Conservation (phyloP, 2,329 filamentous ascomycete genomes). For the Cadophora sp. region DNA sequence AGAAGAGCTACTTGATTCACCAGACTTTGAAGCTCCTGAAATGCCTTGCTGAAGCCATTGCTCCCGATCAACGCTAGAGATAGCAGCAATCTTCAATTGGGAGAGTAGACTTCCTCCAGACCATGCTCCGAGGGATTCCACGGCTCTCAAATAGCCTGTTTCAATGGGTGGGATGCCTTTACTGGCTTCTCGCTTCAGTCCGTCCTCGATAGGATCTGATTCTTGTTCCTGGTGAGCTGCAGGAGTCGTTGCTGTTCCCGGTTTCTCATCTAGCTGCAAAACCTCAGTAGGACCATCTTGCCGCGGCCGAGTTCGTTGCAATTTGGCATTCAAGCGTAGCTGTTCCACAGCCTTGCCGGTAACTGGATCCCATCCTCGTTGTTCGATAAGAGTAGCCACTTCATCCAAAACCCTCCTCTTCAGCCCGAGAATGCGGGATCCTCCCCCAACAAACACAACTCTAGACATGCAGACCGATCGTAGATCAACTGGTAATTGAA, state of each 20-base stretch:
- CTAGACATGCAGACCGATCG: conserved; percentile 87
- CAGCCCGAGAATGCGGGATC: conserved; percentile 79
- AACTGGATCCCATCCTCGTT: conserved; percentile 79
- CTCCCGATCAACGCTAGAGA: conserved; percentile 75
- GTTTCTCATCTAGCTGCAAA: conserved; percentile 18
- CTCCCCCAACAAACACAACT: conserved; percentile 85
- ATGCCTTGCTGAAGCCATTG: conserved; percentile 73
- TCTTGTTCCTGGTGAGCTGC: conserved; percentile 51
- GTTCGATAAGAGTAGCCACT: conserved; percentile 68
- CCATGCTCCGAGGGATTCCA: conserved; percentile 77
- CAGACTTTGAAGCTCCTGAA: conserved; percentile 63
- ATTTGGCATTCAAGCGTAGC: conserved; percentile 45
- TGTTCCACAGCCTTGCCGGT: conserved; percentile 71
- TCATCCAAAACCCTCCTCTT: conserved; percentile 80
- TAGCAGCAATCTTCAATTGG: conserved; percentile 70
- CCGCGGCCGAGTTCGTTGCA: conserved; percentile 38
- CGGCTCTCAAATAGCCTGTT: conserved; percentile 66
- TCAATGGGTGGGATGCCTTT: conserved; percentile 51
- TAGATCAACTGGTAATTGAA: conserved; percentile 80
- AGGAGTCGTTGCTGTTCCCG: conserved; percentile 12
- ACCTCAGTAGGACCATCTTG: conserved; percentile 34
- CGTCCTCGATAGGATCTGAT: conserved; percentile 63
- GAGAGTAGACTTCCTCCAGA: conserved; percentile 74
- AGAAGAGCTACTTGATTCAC: conserved; percentile 59
- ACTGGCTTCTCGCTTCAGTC: conserved; percentile 55